A percentile compares a stretch with the other conserved stretches of the same genome.
Conservation (phyloP, 2,329 filamentous ascomycete species). For the Cladosporium sp. region DNA sequence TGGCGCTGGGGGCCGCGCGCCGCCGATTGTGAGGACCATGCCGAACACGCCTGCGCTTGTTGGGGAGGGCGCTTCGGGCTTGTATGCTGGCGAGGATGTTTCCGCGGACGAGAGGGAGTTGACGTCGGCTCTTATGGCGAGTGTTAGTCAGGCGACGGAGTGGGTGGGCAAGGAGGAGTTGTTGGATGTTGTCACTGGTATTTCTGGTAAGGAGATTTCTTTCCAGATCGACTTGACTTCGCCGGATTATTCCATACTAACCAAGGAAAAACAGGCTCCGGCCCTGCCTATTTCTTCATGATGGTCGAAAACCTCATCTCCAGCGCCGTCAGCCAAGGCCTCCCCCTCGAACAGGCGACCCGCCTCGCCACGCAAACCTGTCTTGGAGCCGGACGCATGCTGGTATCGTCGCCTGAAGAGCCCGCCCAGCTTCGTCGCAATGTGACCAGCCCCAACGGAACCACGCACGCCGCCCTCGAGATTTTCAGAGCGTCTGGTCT, state of each 20-base stretch:
- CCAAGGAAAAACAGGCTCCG: conserved; percentile 4
- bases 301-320: conserved; percentile 27
- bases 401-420: conserved; percentile 21
- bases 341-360: conserved; percentile 23
- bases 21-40: conserved; percentile 25
- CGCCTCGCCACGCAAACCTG: conserved; percentile 25
- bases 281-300: conserved; percentile 25
- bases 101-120: conserved; percentile 19
- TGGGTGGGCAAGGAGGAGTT: conserved; percentile 25
- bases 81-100: conserved; percentile 24
- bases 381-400: conserved; percentile 26
- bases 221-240: neutral
- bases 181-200: conserved; percentile 25
- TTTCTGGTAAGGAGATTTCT: conserved; percentile 18
- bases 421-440: conserved; percentile 26
- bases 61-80: conserved; percentile 24
- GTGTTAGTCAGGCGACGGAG: conserved; percentile 24
- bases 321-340: conserved; percentile 22
- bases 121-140: conserved; percentile 20
- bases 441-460: conserved; percentile 27
- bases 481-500: conserved; percentile 24
- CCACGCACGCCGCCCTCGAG: conserved; percentile 25
- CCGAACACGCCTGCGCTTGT: conserved; percentile 26
- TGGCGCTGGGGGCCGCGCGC: conserved; percentile 18
- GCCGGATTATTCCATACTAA: neutral